A percentile compares a stretch with the other conserved stretches of the same genome.
phyloP scores from a whole-genome alignment of 257 asterid species.

The Solanum pimpinellifolium region DNA sequence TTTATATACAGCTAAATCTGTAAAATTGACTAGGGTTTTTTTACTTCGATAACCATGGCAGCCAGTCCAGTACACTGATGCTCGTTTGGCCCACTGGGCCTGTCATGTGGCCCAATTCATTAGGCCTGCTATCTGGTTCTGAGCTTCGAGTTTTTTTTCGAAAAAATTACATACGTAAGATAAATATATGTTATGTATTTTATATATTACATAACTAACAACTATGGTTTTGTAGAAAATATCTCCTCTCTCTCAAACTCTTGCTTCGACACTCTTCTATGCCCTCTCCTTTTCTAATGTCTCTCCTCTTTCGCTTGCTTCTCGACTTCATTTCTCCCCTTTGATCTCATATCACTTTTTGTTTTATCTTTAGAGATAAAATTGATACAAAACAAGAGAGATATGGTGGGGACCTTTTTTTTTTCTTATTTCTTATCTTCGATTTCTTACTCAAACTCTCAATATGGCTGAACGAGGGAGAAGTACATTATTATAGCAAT shows the following conservation, averaged over 20 bases:
- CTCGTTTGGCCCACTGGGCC: background rate
- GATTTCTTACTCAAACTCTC: background rate
- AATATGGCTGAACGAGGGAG: background rate
- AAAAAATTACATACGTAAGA: background rate
- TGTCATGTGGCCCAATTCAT: background rate
- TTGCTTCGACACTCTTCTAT: background rate
- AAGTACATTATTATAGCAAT: background rate
- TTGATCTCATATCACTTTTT: background rate
- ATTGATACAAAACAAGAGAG: background rate
- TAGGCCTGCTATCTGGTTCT: background rate
- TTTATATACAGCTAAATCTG: conserved; percentile 1
- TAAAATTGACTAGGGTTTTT: background rate
- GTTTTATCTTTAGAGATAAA: background rate
- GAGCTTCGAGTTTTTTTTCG: background rate
- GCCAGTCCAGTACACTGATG: background rate
- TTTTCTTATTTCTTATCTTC: background rate
- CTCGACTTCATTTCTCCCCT: background rate
- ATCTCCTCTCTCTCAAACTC: background rate
- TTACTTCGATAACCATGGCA: background rate
- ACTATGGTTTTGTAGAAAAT: background rate
- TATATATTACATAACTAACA: background rate
- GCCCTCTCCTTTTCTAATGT: background rate
- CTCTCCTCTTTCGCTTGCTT: no score
- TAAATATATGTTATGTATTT: background rate
- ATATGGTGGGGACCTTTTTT: background rate